Evolutionary conservation across 345 rosid genomes (phyloP), one percentile per base, ranked within the genome.

Genomic region (Rhizophora apiculata): DNA sequence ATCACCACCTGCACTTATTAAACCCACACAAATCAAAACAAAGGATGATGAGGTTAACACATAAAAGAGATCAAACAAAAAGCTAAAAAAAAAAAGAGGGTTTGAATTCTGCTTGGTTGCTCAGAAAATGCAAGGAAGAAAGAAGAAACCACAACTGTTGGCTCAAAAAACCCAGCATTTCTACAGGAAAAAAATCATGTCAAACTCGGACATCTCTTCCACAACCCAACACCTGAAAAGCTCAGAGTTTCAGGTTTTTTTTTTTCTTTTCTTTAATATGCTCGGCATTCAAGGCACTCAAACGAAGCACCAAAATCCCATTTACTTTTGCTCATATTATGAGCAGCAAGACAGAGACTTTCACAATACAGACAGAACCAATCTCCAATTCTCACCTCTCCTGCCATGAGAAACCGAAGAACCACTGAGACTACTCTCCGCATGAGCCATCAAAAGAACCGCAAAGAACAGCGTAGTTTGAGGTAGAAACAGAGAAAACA

Each of bases 371-470:
- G 11, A n/a, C 15, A n/a, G 59, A 22, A 24, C 5, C 60, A 24
- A 24, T 4, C 18, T 43, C 5, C 49, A 43, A 43, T 43, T 43
- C 78, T 79, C 62, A 85, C 92, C 88, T 71, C 75, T 62, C 37
- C 65, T 70, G 18, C 20, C 74, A 54, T 32, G 68, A 60, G 76
- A 72, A 55, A 61, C 55, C 31, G 79, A 79, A 5, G 82, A 75
- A 32, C 68, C 81, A 66, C 77, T 67, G 66, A 75, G 64, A 79
- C 62, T 72, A 70, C 61, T 78, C 48, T 79, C 87, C 24, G 29
- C 78, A 80, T 76, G 79, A 67, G 82, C 90, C 90, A 86, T 86
- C 74, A 70, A 76, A 62, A 62, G 66, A 72, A 51, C 20, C 43
- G 37, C 55, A 63, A 66, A 66, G 52, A 78, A 61, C 63, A 65